Base-by-base conservation (phyloP, 2,329 filamentous ascomycete genomes). In the Rugonectria rugulosa region DNA sequence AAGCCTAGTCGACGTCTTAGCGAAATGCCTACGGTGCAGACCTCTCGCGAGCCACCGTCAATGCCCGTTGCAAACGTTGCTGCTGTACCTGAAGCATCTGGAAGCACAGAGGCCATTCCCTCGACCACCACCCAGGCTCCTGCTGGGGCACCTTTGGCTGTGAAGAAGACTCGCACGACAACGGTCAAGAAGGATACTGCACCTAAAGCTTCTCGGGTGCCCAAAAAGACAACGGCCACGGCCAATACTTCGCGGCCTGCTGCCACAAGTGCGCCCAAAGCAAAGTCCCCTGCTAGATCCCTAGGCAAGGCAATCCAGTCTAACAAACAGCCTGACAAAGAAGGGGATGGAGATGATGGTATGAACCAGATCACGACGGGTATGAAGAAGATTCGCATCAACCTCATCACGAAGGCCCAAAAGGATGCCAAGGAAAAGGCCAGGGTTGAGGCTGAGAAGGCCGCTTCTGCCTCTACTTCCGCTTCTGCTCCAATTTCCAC, bases 341-440 rank as follows among this genome's bases (percentile, higher is more conserved):
- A n/a, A n/a, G n/a, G n/a, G n/a, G n/a, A n/a, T n/a, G 34, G 46
- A 4, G 61, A 57, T 3, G 73, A 77, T 42, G 80, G 80, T 43
- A 67, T 88, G 29, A 82, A 87, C 48, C 79, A 73, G 44, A 76
- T 88, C 57, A 82, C 84, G 0, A 77, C 75, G 29, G 81, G 82
- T 2, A 82, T 88, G 79, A 86, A 83, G 68, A 86, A 82, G 68
- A 83, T 88, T 54, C 86, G 82, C 67, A 84, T 88, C 63, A 87
- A 82, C 47, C 69, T 88, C 20, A 75, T 87, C 32, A 86, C 83
- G 2, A 79, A 85, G 56, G 77, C 83, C 32, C 81, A 86, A 63
- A 81, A 79, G 62, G 84, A 85, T 44, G 83, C 81, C 2, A 79
- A 76, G 21, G 79, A 79, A 47, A 67, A 68, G 49, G 64, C 70